These are phyloP conservation scores for Selaginella tamariscina DNA, from an alignment of 75 land plant genomes.

Conservation along the genomic window DNA sequence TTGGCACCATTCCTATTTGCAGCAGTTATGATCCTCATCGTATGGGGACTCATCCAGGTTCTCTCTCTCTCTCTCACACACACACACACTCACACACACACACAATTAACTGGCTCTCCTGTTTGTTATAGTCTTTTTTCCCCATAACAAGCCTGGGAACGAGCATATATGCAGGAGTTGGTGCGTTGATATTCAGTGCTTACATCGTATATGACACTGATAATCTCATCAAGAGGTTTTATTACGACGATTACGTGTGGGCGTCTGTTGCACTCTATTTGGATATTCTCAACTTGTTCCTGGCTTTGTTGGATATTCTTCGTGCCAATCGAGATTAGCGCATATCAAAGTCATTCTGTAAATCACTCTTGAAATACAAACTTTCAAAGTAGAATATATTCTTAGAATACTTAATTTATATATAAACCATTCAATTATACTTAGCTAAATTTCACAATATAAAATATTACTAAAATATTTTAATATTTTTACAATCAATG, in stretches of 20 bases:
- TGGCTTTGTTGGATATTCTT: background rate
- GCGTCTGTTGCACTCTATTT: conserved; percentile 4
- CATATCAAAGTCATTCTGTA: no score
- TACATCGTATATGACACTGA: conserved; percentile 9
- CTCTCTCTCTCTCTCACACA: background rate
- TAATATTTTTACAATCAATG: no score
- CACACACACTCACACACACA: background rate
- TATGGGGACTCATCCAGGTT: conserved; percentile 9
- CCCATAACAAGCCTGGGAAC: background rate
- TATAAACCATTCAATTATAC: no score
- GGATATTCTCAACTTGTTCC: conserved; percentile 6
- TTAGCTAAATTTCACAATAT: no score
- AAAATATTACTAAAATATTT: no score
- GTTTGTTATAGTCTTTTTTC: background rate
- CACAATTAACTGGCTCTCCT: background rate
- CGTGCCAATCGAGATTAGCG: no score
- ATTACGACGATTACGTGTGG: conserved; percentile 10
- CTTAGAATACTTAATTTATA: no score
- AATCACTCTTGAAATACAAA: no score
- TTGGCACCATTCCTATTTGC: conserved; percentile 9
- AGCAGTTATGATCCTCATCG: background rate
- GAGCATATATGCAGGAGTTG: conserved; percentile 9
- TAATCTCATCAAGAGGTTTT: conserved; percentile 8
- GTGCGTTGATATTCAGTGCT: conserved; percentile 7
- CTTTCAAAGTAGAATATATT: no score